Base-by-base conservation (phyloP, 2,329 filamentous ascomycete species). In the Ophiostoma novo-ulmi region DNA sequence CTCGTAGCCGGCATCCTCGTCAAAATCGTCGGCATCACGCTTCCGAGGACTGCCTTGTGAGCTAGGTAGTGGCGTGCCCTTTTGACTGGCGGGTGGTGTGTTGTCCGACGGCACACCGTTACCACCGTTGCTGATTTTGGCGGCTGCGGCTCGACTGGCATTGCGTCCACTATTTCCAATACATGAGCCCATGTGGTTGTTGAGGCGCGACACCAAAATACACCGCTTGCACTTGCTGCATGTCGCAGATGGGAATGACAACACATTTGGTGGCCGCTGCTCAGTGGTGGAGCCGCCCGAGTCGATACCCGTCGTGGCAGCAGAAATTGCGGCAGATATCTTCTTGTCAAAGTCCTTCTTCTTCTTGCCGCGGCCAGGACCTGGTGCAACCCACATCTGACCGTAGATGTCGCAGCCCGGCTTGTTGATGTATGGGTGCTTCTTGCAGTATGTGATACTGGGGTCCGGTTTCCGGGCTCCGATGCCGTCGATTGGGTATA, bases 391-490 rank as follows among this genome's bases (percentile, higher is more conserved):
- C 85, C 91, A 94, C 38, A 90, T 91, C 79, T 93, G 92, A 68
- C 90, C 91, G 79, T 93, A 93, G 74, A 94, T 92, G 79, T 94
- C 91, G 80, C 89, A 91, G 72, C 90, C 90, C 1, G 88, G 84
- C 77, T 91, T 89, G 75, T 91, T 87, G 72, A 92, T 91, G 82
- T 90, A 94, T 0, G 91, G 91, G 72, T 90, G 88, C 74, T 89
- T 88, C 79, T 91, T 92, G 84, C 91, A 94, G 82, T 93, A 94
- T 74, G 89, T 87, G 74, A 89, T 82, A 74, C 85, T 83, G 0
- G 90, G 90, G 71, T 90, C 87, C 63, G 88, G 88, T 76, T 87
- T 88, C 76, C 81, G 81, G 14, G 88, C 85, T 65, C 89, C 89
- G 75, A 87, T 89, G 75, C 89, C 89, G 76, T 90, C 88, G 75